Percentiles rank a stretch among this genome's conserved stretches.
These are phyloP conservation scores for Aspergillus cristatus DNA, from an alignment of 495 filamentous ascomycete genomes.

Conservation along the genomic window DNA sequence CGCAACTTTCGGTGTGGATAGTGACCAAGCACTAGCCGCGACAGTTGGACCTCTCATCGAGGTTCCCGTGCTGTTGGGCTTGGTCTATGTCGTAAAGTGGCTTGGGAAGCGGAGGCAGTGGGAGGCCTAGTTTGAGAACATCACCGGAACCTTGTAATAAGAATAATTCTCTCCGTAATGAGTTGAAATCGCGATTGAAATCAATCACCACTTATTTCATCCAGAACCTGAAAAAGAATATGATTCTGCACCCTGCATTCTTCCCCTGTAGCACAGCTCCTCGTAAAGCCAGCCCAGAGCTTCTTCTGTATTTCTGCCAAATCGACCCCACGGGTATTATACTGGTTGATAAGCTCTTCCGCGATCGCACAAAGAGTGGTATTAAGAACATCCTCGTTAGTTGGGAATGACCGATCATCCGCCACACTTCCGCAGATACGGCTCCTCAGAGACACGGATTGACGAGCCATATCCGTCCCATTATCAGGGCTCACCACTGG, in stretches of 20 bases:
- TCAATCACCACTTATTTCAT: slow-evolving; percentile 33
- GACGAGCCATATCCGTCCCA: no score
- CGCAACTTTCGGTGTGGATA: slow-evolving; percentile 69
- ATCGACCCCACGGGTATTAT: slow-evolving; percentile 31
- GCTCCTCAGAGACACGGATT: no score
- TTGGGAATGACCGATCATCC: slow-evolving; percentile 9
- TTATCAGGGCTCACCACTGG: no score
- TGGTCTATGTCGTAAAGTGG: slow-evolving; percentile 71
- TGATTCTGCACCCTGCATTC: slow-evolving; percentile 37
- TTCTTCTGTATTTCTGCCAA: slow-evolving; percentile 24
- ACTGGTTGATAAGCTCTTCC: slow-evolving; percentile 29
- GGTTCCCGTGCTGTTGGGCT: slow-evolving; percentile 71
- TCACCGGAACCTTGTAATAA: background rate
- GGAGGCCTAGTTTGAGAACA: slow-evolving; percentile 1
- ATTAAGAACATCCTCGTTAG: slow-evolving; percentile 22
- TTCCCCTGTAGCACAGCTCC: slow-evolving; percentile 18
- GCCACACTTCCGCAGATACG: slow-evolving; percentile 23
- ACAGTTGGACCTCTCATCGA: slow-evolving; percentile 90
- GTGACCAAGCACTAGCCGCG: slow-evolving; percentile 78
- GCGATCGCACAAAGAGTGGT: slow-evolving; percentile 36
- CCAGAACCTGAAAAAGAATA: slow-evolving; percentile 33
- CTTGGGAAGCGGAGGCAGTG: slow-evolving; percentile 28
- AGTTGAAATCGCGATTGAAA: slow-evolving; percentile 3
- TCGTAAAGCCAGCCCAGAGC: slow-evolving; percentile 29
- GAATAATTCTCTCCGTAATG: no score